phyloP scores from a whole-genome alignment of 306 rosid genomes.

The Medicago lupulina region DNA sequence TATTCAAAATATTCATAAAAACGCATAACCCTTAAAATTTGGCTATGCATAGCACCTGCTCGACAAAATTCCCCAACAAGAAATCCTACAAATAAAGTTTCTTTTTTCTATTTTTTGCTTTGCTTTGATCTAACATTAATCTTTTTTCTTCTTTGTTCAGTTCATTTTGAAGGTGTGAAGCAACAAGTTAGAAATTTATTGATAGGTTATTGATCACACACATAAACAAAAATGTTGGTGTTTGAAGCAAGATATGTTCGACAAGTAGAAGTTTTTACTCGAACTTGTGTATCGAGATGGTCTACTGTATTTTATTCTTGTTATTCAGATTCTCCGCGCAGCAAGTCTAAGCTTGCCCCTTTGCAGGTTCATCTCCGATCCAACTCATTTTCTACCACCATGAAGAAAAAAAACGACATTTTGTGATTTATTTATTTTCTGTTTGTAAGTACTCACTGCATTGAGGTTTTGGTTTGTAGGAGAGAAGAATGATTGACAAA shows the following conservation, averaged over 20 bases:
- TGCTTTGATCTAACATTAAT: not conserved
- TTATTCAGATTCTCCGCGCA: conserved; percentile 58
- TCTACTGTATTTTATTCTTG: conserved; percentile 44
- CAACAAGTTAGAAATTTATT: conserved; percentile 10
- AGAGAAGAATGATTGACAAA: conserved; percentile 88
- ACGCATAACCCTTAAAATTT: not conserved
- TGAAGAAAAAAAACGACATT: not conserved
- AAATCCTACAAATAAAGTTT: not conserved
- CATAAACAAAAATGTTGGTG: conserved; percentile 48
- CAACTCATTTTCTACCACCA: conserved; percentile 22
- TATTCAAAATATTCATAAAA: not conserved
- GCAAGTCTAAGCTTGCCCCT: conserved; percentile 83
- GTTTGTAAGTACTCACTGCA: conserved; percentile 23
- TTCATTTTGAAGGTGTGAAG: conserved; percentile 5
- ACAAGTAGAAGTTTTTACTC: conserved; percentile 50
- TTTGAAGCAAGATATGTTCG: conserved; percentile 50
- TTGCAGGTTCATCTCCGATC: conserved; percentile 64
- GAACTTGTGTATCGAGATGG: conserved; percentile 57
- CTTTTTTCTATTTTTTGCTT: not conserved
- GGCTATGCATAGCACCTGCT: conserved; percentile 11
- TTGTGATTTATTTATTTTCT: conserved; percentile 21
- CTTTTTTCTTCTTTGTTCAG: not conserved
- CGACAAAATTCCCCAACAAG: not conserved
- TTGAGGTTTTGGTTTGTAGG: conserved; percentile 54
- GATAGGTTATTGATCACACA: conserved; percentile 35